Percentiles rank a stretch among this genome's conserved stretches.
phyloP scores from a whole-genome alignment of 768 basidiomycete species.

The Filobasidium floriforme region DNA sequence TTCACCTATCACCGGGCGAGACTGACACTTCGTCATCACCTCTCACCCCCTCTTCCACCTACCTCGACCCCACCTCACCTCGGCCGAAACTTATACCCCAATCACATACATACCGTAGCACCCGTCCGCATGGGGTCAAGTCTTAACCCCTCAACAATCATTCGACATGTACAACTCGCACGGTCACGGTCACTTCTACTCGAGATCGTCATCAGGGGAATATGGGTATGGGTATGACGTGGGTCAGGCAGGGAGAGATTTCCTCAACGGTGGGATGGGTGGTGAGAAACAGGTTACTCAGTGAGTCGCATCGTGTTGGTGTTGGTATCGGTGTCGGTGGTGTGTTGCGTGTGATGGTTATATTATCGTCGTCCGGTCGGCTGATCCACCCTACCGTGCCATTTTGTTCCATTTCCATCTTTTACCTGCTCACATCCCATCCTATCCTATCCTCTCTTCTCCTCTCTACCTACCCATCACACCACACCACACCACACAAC shows the following conservation, averaged over 20 bases:
- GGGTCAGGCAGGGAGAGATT: conserved; percentile 1
- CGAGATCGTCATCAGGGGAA: neutral
- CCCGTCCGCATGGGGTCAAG: conserved; percentile 36
- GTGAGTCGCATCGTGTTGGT: conserved; percentile 48
- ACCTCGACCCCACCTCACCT: too few relatives aligned
- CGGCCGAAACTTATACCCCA: too few relatives aligned
- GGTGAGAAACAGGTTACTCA: conserved; percentile 60
- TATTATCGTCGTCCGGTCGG: too few relatives aligned
- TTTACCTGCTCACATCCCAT: too few relatives aligned
- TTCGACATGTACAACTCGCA: conserved; percentile 17
- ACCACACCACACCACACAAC: too few relatives aligned
- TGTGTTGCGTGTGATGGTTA: too few relatives aligned
- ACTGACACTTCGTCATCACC: neutral
- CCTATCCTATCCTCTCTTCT: too few relatives aligned
- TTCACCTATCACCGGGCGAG: neutral
- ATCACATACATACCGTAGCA: too few relatives aligned
- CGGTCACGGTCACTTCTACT: neutral
- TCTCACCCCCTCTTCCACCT: neutral
- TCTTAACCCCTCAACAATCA: conserved; percentile 24
- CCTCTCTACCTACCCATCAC: too few relatives aligned
- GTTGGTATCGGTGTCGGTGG: too few relatives aligned
- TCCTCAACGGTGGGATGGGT: conserved; percentile 1
- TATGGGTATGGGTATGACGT: conserved; percentile 14
- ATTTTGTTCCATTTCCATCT: too few relatives aligned
- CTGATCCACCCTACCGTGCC: too few relatives aligned